Conservation (phyloP, 2,329 filamentous ascomycete species). For the Aspergillus pseudoterreus region DNA sequence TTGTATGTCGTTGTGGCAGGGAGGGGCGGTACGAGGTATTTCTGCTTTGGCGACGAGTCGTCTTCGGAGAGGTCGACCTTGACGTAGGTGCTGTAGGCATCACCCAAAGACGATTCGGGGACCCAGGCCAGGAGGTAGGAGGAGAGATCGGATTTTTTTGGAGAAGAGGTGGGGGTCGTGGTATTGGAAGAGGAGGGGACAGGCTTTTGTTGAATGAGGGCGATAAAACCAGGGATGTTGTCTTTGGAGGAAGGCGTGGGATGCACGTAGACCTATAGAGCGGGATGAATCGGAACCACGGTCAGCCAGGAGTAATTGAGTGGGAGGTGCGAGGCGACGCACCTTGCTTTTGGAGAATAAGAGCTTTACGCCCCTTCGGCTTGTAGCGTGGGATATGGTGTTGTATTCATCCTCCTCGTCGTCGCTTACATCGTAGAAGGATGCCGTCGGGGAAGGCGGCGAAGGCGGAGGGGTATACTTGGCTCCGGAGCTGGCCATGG, state of each 20-base stretch:
- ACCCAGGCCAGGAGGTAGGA: constrained; percentile 89
- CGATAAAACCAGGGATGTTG: constrained; percentile 92
- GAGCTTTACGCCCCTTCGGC: constrained; percentile 82
- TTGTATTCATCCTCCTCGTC: constrained; percentile 95
- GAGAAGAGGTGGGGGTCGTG: constrained; percentile 42
- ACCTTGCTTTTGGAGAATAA: constrained; percentile 97
- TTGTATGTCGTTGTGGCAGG: constrained; percentile 77
- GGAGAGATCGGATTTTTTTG: constrained; percentile 51
- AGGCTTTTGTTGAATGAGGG: constrained; percentile 83
- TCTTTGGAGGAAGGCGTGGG: constrained; percentile 90
- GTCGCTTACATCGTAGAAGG: constrained; percentile 94
- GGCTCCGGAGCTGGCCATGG: constrained; percentile 29
- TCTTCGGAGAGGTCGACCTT: constrained; percentile 88
- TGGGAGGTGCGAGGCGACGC: constrained; percentile 17
- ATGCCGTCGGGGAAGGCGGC: constrained; percentile 71
- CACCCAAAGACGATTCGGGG: constrained; percentile 82
- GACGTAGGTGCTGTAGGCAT: constrained; percentile 83
- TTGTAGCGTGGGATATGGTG: constrained; percentile 77
- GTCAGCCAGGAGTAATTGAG: constrained; percentile 1
- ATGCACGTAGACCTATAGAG: constrained; percentile 80
- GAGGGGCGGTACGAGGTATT: constrained; percentile 85
- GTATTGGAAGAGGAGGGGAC: constrained; percentile 25
- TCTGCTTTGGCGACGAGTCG: constrained; percentile 76
- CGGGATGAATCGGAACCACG: constrained; percentile 1
- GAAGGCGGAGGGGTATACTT: constrained; percentile 39